Base-by-base conservation (phyloP, 2,329 filamentous ascomycete species). In the Colletotrichum spinosum region DNA sequence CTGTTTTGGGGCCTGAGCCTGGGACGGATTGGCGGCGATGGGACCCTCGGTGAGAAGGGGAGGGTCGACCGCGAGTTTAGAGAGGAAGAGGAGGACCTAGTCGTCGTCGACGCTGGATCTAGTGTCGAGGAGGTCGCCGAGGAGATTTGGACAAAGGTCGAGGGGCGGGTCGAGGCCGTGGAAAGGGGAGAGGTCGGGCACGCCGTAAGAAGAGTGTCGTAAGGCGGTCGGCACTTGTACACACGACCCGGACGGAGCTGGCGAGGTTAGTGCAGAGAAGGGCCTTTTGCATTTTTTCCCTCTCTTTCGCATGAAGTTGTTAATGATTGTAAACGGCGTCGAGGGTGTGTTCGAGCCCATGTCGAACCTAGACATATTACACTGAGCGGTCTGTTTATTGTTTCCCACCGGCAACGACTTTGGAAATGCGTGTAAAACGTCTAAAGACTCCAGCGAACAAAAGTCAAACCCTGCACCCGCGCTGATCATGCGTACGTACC, bases 1-100 rank as follows among this genome's bases (percentile, higher is more conserved):
- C 76, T 97, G 54, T 97, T 97, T 76, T 85, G 83, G 79, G 83
- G 80, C 0, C 71, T 90, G 65, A 81, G 80, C 67, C 78, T 80
- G 78, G 83, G 83, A 1, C 78, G 80, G 25, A 76, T 81, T 37
- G 78, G 78, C 9, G 72, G 71, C 17, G 73, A 75, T 13, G 68
- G 72, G 25, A 70, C 53, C 33, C 58, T 73, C 52, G 60, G 72
- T 34, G 66, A 67, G 56, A 69, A 69, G 67, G 69, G 67, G 6
- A 70, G 70, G 5, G 72, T 70, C 15, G 71, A 69, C 9, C 69
- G 60, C 35, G 69, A 69, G 69, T 84, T 84, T 68, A 74, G 73
- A 61, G 81, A 86, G 74, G 82, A 84, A 71, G 81, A 82, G 70
- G 81, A 85, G 75, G 84, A 87, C 65, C 76, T 88, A 48, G 77